Base-by-base conservation (phyloP, 2,329 filamentous ascomycete genomes). In the Xylaria digitata region DNA sequence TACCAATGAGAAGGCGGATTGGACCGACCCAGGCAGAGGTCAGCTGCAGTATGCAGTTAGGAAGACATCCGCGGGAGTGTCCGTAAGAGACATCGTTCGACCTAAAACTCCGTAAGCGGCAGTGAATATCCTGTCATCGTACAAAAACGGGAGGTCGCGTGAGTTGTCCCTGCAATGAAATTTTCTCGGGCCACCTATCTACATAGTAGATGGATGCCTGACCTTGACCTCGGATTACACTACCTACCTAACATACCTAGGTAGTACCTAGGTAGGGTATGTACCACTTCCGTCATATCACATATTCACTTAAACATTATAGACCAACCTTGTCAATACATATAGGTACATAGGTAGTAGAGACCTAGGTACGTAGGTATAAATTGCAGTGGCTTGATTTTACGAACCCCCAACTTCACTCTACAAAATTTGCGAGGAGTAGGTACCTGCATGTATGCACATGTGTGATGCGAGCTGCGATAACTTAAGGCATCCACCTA, bases 101-200 rank as follows among this genome's bases (percentile, higher is more conserved):
- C 50, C 50, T 9, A 43, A 37, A 11, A 43, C 65, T 67, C 65
- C 61, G 65, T 64, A 67, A 61, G 48, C 65, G 65, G 61, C 46
- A 61, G 50, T 30, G 26, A 43, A 52, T 13, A 40, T 6, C 40
- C 37, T 42, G 34, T 40, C 61, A 58, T 61, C 32, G 43, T 34
- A 60, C 37, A 37, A 37, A 15, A 50, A 40, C 13, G 53, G 54
- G 23, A 26, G 65, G 65, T 67, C 65, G 60, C 61, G 65, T 67
- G 65, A 52, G 55, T 45, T 67, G 43, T 63, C 17, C 32, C 21
- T 21, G 30, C 50, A 53, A 53, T 37, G 30, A 53, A 37, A 15
- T 15, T 13, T 40, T 26, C 26, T 26, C 3, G 26, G 26, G 26
- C 6, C 34, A 37, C 34, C 34, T 37, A 37, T 13, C 34, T 37